Percentiles rank a stretch among this genome's conserved stretches.
These are phyloP conservation scores for Aspergillus jensenii DNA, from an alignment of 2,329 filamentous ascomycete species.

Conservation along the genomic window DNA sequence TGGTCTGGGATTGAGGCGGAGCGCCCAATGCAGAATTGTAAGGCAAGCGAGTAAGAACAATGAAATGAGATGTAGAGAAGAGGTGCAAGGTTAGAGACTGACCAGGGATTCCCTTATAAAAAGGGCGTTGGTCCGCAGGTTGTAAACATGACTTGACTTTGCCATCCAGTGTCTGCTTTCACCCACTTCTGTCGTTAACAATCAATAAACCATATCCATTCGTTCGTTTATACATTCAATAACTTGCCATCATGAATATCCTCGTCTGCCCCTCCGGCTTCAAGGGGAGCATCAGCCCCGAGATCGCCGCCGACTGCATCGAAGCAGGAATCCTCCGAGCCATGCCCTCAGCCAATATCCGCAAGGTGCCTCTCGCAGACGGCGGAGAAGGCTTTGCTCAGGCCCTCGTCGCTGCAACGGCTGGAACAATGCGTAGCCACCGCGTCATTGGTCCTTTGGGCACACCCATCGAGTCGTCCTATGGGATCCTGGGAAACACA, in stretches of 20 bases:
- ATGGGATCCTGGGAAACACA: conserved; percentile 44
- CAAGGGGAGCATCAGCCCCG: conserved; percentile 53
- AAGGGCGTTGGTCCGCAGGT: too few species aligned
- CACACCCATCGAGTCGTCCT: conserved; percentile 44
- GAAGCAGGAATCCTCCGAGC: conserved; percentile 49
- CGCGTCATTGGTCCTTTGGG: conserved; percentile 49
- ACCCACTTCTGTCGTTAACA: not conserved
- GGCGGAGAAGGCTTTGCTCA: conserved; percentile 55
- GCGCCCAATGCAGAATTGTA: not conserved
- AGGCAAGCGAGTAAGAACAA: not conserved
- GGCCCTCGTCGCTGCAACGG: conserved; percentile 46
- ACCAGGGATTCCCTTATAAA: too few species aligned
- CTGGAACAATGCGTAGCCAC: conserved; percentile 39
- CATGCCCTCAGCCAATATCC: conserved; percentile 43
- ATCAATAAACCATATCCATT: not conserved
- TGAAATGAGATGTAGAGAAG: too few species aligned
- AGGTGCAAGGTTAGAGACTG: too few species aligned
- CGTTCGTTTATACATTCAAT: not conserved
- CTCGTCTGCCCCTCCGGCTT: conserved; percentile 56
- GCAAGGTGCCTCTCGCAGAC: conserved; percentile 53
- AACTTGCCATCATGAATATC: conserved; percentile 28
- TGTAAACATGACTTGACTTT: too few species aligned
- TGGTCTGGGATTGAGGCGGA: not conserved
- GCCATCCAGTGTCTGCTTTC: too few species aligned
- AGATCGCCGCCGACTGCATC: conserved; percentile 53